A percentile compares a stretch with the other conserved stretches of the same genome.
Evolutionary conservation across 257 asterid genomes (phyloP).

Genomic region (Solanum etuberosum): DNA sequence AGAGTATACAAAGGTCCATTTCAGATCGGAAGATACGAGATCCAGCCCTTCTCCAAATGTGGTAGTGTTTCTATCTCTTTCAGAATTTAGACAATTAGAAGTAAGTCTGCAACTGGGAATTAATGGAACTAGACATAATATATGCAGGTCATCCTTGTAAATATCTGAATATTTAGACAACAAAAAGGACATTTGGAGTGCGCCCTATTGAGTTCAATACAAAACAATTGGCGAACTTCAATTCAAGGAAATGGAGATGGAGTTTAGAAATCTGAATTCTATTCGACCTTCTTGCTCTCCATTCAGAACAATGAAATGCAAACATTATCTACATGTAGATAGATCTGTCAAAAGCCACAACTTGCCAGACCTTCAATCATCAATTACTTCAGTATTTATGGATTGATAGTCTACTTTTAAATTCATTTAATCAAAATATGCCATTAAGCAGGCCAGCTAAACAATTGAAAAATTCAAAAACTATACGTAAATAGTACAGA

Average conservation of each 20-base stretch:
- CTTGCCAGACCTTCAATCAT: background rate
- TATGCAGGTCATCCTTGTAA: background rate
- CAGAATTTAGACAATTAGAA: background rate
- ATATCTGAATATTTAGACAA: background rate
- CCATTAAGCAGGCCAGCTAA: background rate
- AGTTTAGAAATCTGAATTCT: background rate
- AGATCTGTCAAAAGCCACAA: background rate
- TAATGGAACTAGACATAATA: background rate
- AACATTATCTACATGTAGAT: background rate
- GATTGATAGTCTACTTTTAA: background rate
- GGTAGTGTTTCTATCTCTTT: background rate
- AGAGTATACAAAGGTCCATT: background rate
- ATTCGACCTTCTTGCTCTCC: background rate
- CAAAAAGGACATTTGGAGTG: background rate
- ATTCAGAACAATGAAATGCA: background rate
- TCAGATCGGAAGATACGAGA: background rate
- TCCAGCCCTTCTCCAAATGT: background rate
- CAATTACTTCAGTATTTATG: background rate
- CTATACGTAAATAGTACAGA: background rate
- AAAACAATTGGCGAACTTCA: background rate
- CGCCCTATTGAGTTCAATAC: background rate
- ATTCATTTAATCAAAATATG: background rate
- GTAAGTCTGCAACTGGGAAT: background rate
- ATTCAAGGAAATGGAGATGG: background rate
- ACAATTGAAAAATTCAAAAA: background rate